Evolutionary conservation across 1,139 yeast species (phyloP), one percentile per base, ranked within the genome.

Genomic region (Suhomyces panamericanus): DNA sequence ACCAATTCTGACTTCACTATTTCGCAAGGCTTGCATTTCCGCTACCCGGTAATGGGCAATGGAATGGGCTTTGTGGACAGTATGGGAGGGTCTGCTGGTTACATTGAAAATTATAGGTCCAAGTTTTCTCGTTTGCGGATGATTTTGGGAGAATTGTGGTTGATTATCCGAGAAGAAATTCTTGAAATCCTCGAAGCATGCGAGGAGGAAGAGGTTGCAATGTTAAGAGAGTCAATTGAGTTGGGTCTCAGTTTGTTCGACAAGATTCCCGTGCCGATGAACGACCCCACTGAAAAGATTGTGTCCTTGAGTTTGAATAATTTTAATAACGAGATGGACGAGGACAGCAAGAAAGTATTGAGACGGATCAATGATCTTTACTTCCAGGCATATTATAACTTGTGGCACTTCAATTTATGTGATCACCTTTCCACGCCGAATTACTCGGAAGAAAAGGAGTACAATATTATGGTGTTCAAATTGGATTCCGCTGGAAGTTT

Each of bases 401-500:
- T 83, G 50, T 86, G 95, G 95, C 89, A 86, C 60, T 84, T 83
- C 58, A 85, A 85, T 56, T 64, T 86, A 41, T 81, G 90, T 56
- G 93, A 85, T 58, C 63, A 62, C 42, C 44, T 56, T 13, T 30
- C 42, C 29, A 35, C 27, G 8, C 41, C 46, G 2, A 15, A n/a
- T 12, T 34, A 26, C n/a, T 24, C 33, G 10, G 32, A 33, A 16
- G 34, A 30, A 13, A 32, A 43, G 14, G 49, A 48, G 27, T 56
- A 55, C 35, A 69, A 69, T 46, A 46, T 62, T 2, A 63, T 69
- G 59, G 55, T 64, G 6, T 65, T 69, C 47, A 55, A 57, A 38
- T 55, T 64, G 35, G 60, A 57, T 24, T 44, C 49, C 12, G 26
- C 35, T 7, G 70, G 70, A 1, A 59, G 63, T 45, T 61, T 63